Conservation (phyloP, 495 filamentous ascomycete genomes). For the Penicillium chermesinum region DNA sequence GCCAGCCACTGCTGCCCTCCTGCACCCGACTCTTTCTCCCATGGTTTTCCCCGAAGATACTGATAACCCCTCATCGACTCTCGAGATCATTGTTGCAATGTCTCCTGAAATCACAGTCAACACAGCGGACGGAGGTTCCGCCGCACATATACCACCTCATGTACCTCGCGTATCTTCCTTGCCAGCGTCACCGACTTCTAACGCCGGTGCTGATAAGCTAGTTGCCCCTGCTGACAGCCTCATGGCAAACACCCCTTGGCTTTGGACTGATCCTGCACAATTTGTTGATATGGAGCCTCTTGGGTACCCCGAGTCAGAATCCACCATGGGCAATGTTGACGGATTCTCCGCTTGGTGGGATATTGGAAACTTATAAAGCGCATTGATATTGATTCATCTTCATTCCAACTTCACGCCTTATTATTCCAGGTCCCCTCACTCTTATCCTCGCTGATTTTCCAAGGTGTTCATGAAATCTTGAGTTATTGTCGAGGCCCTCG, state of each 20-base stretch:
- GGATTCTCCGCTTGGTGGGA: constrained; percentile 44
- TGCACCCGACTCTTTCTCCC: constrained; percentile 31
- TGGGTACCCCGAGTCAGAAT: constrained; percentile 31
- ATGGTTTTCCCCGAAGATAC: constrained; percentile 20
- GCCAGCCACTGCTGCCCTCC: constrained; percentile 24
- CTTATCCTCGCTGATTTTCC: background rate
- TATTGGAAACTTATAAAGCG: constrained; percentile 35
- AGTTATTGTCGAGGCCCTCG: background rate
- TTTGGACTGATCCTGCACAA: constrained; percentile 40
- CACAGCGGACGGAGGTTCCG: constrained; percentile 39
- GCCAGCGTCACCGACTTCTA: constrained; percentile 19
- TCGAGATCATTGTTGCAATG: constrained; percentile 43
- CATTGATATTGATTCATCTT: constrained; percentile 24
- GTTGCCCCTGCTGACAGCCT: constrained; percentile 41
- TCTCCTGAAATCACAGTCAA: constrained; percentile 42
- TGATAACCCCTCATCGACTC: constrained; percentile 24
- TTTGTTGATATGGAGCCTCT: constrained; percentile 39
- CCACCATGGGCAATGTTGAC: constrained; percentile 28
- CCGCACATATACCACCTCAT: constrained; percentile 32
- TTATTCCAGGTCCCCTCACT: constrained; percentile 12
- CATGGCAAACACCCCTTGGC: constrained; percentile 44
- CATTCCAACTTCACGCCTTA: constrained; percentile 12
- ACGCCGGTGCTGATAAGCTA: constrained; percentile 20
- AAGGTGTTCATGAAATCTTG: background rate
- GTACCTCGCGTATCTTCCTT: constrained; percentile 20